Evolutionary conservation across 345 rosid genomes (phyloP).

Genomic region (Salix caprea): DNA sequence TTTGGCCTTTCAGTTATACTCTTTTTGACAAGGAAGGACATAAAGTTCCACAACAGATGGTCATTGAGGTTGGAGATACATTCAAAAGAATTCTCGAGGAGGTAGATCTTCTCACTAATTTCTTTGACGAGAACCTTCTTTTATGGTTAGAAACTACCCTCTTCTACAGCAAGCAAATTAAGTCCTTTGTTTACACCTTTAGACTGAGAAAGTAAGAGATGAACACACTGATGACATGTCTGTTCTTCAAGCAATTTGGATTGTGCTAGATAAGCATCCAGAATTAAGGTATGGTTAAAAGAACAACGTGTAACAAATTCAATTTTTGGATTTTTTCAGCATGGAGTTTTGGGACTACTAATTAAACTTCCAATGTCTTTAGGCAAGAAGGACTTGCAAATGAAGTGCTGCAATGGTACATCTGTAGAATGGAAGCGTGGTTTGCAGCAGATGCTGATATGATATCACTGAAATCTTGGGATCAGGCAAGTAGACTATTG

Average conservation of each 20-base stretch:
- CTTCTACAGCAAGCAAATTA: neutral
- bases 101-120: conserved; percentile 35
- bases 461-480: conserved; percentile 85
- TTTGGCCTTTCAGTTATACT: conserved; percentile 45
- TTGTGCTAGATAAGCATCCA: conserved; percentile 67
- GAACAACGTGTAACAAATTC: neutral
- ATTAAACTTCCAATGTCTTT: conserved; percentile 16
- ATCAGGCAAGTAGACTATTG: conserved; percentile 54
- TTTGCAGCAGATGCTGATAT: conserved; percentile 87
- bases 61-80: conserved; percentile 64
- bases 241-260: conserved; percentile 70
- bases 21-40: conserved; percentile 63
- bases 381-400: conserved; percentile 72
- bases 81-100: conserved; percentile 76
- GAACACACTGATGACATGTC: conserved; percentile 71
- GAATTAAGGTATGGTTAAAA: conserved; percentile 54
- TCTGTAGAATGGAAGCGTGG: conserved; percentile 97
- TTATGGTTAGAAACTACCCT: neutral
- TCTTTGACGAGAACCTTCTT: neutral
- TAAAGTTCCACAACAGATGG: conserved; percentile 60
- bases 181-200: conserved; percentile 17
- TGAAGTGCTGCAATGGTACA: conserved; percentile 86
- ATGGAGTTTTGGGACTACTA: conserved; percentile 5
- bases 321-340: neutral
- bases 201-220: conserved; percentile 82